Evolutionary conservation across 257 asterid species (phyloP), one percentile per base, ranked within the genome.

Genomic region (Voacanga thouarsii): DNA sequence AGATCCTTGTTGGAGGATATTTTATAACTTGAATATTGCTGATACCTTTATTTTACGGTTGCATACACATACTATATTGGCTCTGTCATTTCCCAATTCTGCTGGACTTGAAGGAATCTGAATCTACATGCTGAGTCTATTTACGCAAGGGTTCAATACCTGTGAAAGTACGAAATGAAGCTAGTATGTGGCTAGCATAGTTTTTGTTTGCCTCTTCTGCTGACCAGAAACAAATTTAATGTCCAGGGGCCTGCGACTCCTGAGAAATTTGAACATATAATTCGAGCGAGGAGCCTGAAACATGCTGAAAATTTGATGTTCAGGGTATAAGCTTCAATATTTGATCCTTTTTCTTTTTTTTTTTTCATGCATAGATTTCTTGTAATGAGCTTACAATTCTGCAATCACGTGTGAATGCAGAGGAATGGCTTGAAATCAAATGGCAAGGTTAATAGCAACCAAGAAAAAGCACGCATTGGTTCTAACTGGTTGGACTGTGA

Each of bases 241-340:
- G 73, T 66, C 82, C 81, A 94, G 99, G 96, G 92, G 11, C 97
- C 97, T 37, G 85, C 84, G 53, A 95, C 99, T 24, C 98, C 97
- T 8, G 99, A 93, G 87, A 95, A 93, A 79, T 83, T 75, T 30
- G 98, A 95, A 80, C 94, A 82, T 56, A 81, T 85, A 12, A 79
- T 43, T 43, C 87, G 89, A 63, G 79, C 84, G 1, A 76, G 88
- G 88, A 91, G 89, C 73, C 75, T 80, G 86, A 90, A 88, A 67
- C 86, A 82, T 0, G 92, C 86, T n/a, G 92, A 87, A 23, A 65
- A 68, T 10, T 39, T 57, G 28, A 63, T 82, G 80, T 85, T 89
- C 57, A 85, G 90, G 93, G 99, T 94, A 79, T 45, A 82, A 50
- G 18, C 11, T 26, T 49, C 28, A 3, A 30, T 14, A 45, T n/a